Evolutionary conservation across 202 grass and related monocot genomes (phyloP).

Genomic region (Miscanthus sacchariflorus): DNA sequence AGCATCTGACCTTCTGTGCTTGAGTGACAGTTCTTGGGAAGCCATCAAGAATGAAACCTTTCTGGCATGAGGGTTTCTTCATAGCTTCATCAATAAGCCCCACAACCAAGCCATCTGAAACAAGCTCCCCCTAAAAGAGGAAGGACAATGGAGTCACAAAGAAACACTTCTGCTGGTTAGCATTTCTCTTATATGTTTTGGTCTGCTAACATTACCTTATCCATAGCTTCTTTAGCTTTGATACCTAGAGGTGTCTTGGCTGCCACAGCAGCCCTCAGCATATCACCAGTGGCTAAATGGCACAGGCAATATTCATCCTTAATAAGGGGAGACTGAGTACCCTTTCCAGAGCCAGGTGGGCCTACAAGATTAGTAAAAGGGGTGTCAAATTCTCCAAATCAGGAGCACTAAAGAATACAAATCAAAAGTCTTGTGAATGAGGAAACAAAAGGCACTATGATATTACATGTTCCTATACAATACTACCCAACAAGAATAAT

Average conservation of each 20-base stretch:
- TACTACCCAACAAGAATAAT: background rate
- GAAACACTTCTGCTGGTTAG: constrained; percentile 14
- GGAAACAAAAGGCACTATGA: constrained; percentile 13
- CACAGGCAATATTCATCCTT: constrained; percentile 96
- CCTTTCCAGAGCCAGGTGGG: constrained; percentile 96
- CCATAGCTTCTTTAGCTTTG: constrained; percentile 95
- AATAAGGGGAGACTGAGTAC: constrained; percentile 93
- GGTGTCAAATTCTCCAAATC: constrained; percentile 6
- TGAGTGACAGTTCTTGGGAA: constrained; percentile 95
- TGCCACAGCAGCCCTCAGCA: constrained; percentile 92
- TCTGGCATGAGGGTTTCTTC: constrained; percentile 94
- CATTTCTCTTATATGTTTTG: background rate
- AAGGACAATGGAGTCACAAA: constrained; percentile 46
- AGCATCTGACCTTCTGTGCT: constrained; percentile 79
- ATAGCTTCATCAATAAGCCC: constrained; percentile 97
- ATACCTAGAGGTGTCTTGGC: constrained; percentile 93
- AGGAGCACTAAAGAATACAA: constrained; percentile 17
- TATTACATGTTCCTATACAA: background rate
- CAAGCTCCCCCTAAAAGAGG: constrained; percentile 84
- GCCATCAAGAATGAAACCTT: constrained; percentile 98
- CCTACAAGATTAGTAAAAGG: constrained; percentile 54
- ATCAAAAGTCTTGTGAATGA: background rate
- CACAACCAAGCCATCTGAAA: constrained; percentile 94
- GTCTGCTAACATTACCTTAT: constrained; percentile 62
- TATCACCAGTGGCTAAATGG: constrained; percentile 98